phyloP scores from a whole-genome alignment of 2,329 filamentous ascomycete genomes.

The Teratosphaeria epicoccoides region DNA sequence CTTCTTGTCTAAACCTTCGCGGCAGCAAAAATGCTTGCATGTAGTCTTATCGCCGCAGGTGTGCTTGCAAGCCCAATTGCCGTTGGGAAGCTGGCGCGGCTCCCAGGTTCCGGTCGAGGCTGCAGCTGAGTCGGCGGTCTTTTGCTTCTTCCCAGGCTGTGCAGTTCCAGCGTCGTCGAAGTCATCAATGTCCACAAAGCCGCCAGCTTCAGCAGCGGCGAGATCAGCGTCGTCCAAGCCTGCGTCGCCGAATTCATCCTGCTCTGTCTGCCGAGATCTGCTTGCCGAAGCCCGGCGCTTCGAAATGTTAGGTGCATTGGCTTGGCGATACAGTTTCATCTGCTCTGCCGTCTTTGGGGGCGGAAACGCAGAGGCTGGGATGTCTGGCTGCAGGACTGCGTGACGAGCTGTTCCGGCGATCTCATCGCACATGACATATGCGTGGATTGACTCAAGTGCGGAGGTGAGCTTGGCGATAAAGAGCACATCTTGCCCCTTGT shows the following conservation, averaged over 20 bases:
- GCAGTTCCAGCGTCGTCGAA: slow-evolving; percentile 25
- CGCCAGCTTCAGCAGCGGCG: slow-evolving; percentile 32
- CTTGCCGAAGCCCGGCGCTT: slow-evolving; percentile 13
- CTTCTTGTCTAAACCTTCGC: slow-evolving; percentile 58
- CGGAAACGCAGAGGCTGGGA: slow-evolving; percentile 39
- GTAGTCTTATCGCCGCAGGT: slow-evolving; percentile 50
- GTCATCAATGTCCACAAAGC: slow-evolving; percentile 45
- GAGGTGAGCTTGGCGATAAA: slow-evolving; percentile 48
- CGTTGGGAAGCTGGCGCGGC: slow-evolving; percentile 51
- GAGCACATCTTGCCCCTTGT: slow-evolving; percentile 48
- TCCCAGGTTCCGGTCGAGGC: slow-evolving; percentile 17
- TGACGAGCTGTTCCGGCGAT: slow-evolving; percentile 53
- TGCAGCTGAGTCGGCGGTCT: background rate
- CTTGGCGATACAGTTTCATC: slow-evolving; percentile 1
- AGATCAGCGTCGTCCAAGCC: slow-evolving; percentile 45
- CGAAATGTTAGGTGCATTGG: slow-evolving; percentile 17
- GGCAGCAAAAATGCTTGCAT: slow-evolving; percentile 66
- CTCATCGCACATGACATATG: slow-evolving; percentile 72
- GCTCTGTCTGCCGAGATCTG: background rate
- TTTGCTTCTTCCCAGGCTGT: slow-evolving; percentile 6
- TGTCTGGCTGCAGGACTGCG: slow-evolving; percentile 41
- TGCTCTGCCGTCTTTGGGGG: slow-evolving; percentile 12
- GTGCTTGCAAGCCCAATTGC: slow-evolving; percentile 66
- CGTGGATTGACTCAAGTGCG: slow-evolving; percentile 50
- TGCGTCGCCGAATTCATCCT: slow-evolving; percentile 45